A percentile compares a stretch with the other conserved stretches of the same genome.
phyloP scores from a whole-genome alignment of 495 filamentous ascomycete genomes.

The Penicillium paradoxum region DNA sequence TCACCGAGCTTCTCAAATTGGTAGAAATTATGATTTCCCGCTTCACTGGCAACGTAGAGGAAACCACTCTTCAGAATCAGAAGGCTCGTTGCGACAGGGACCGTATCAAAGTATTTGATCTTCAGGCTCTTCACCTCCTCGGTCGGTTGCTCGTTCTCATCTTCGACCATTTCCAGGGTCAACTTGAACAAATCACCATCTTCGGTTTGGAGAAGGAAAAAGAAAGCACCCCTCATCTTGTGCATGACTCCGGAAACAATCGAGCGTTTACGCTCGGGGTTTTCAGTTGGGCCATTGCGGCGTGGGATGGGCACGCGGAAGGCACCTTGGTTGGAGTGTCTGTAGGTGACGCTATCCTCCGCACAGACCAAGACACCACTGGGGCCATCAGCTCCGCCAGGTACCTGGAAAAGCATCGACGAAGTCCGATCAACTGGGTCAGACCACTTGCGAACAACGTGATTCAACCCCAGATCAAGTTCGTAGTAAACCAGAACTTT shows the following conservation, averaged over 20 bases:
- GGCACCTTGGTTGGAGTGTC: conserved; percentile 84
- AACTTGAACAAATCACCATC: conserved; percentile 98
- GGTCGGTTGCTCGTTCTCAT: conserved; percentile 69
- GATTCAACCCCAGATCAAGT: conserved; percentile 92
- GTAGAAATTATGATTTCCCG: conserved; percentile 91
- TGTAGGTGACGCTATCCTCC: conserved; percentile 90
- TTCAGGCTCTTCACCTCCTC: conserved; percentile 76
- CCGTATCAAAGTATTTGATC: conserved; percentile 98
- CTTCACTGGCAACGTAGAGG: conserved; percentile 87
- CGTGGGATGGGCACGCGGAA: conserved; percentile 88
- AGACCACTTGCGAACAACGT: conserved; percentile 93
- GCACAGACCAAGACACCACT: conserved; percentile 93
- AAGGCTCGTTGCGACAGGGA: conserved; percentile 78
- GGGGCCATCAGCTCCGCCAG: conserved; percentile 87
- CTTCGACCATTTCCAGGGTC: conserved; percentile 83
- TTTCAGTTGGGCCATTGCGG: conserved; percentile 78
- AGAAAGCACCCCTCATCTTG: conserved; percentile 94
- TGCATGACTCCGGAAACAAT: conserved; percentile 94
- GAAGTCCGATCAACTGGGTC: conserved; percentile 89
- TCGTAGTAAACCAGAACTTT: conserved; percentile 96
- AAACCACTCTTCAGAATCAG: conserved; percentile 95
- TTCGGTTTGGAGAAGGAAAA: conserved; percentile 92
- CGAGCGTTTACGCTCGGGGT: conserved; percentile 80
- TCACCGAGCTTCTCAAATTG: conserved; percentile 98
- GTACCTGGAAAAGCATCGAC: conserved; percentile 89